Percentiles rank a stretch among this genome's conserved stretches.
Evolutionary conservation across 768 basidiomycete genomes (phyloP).

Genomic region (Neoboletus brunneissimus): DNA sequence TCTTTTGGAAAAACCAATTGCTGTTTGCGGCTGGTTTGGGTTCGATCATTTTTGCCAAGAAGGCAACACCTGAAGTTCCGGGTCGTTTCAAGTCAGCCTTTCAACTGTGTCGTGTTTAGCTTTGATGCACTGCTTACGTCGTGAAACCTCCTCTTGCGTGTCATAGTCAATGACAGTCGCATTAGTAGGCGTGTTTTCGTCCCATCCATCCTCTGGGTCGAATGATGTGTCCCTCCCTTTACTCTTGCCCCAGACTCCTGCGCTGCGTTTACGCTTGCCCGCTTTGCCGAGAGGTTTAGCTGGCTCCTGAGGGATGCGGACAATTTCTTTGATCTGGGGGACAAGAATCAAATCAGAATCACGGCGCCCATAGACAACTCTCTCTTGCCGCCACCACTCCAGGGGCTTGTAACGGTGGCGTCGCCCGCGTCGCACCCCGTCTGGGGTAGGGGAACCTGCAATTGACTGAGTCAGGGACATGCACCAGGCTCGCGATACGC

Average conservation of each 20-base stretch:
- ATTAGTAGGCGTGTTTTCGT: slow-evolving; percentile 65
- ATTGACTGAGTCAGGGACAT: slow-evolving; percentile 7
- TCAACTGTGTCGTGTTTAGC: neutral
- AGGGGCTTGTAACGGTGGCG: slow-evolving; percentile 72
- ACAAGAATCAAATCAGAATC: slow-evolving; percentile 51
- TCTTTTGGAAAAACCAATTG: slow-evolving; percentile 84
- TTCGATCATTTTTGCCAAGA: slow-evolving; percentile 64
- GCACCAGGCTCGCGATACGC: slow-evolving; percentile 1
- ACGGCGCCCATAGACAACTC: slow-evolving; percentile 74
- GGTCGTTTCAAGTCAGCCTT: slow-evolving; percentile 1
- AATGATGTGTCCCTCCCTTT: slow-evolving; percentile 27
- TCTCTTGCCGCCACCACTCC: slow-evolving; percentile 93
- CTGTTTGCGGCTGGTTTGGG: slow-evolving; percentile 59
- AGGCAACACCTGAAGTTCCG: slow-evolving; percentile 64
- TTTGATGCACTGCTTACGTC: slow-evolving; percentile 56
- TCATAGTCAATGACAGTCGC: slow-evolving; percentile 69
- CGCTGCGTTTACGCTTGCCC: slow-evolving; percentile 35
- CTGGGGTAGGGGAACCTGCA: slow-evolving; percentile 28
- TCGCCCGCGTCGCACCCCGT: slow-evolving; percentile 65
- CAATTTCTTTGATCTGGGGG: slow-evolving; percentile 64
- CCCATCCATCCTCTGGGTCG: slow-evolving; percentile 82
- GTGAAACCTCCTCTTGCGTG: slow-evolving; percentile 54
- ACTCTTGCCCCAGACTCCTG: slow-evolving; percentile 36
- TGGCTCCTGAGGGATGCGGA: slow-evolving; percentile 52
- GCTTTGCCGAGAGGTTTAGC: slow-evolving; percentile 45